A percentile compares a stretch with the other conserved stretches of the same genome.
Conservation (phyloP, 208 protist genomes). For the Trypanosoma grayi region DNA sequence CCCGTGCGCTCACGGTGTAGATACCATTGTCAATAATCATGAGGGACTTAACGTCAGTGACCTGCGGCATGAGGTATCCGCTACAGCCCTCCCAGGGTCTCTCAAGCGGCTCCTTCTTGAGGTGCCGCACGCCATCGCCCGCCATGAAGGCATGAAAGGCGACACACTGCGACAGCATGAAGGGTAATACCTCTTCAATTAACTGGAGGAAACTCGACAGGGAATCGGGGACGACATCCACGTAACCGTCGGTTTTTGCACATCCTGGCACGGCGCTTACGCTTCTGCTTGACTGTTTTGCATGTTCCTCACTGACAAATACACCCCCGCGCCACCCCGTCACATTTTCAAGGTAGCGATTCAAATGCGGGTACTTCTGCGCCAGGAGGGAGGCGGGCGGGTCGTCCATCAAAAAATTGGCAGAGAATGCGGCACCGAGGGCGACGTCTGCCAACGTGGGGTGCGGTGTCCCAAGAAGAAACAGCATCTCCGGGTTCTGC, state of each 20-base stretch:
- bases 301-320: constrained; percentile 13
- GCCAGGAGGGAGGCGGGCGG: constrained; percentile 59
- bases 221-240: constrained; percentile 75
- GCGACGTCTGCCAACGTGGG: constrained; percentile 81
- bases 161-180: constrained; percentile 79
- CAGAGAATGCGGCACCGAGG: constrained; percentile 72
- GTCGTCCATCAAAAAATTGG: constrained; percentile 76
- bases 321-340: constrained; percentile 68
- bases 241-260: constrained; percentile 31
- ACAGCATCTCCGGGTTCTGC: constrained; percentile 31
- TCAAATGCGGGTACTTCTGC: constrained; percentile 64
- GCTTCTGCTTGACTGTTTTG: background rate
- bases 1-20: constrained; percentile 50
- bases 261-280: background rate
- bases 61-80: constrained; percentile 71
- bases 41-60: constrained; percentile 67
- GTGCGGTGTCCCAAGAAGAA: constrained; percentile 79
- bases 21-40: constrained; percentile 86
- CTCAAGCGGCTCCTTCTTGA: constrained; percentile 52
- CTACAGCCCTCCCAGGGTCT: constrained; percentile 69
- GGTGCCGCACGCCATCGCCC: constrained; percentile 53
- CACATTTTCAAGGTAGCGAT: constrained; percentile 69
- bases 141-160: constrained; percentile 79
- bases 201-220: constrained; percentile 56
- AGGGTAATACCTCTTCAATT: constrained; percentile 83